phyloP scores from a whole-genome alignment of 257 asterid species.

The Ligustrum vulgare region DNA sequence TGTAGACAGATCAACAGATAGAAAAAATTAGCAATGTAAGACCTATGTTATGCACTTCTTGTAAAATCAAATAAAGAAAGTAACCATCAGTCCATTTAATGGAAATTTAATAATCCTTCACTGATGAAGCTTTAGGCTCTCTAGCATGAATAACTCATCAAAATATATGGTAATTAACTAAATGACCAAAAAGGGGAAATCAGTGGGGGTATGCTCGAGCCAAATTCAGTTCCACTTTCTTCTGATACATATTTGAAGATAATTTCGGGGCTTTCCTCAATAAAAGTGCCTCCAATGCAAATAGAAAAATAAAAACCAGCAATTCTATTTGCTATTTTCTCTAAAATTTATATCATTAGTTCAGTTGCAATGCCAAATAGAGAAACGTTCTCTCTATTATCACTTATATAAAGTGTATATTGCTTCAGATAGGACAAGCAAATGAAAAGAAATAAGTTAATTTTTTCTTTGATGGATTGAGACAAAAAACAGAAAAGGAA shows the following conservation, averaged over 20 bases:
- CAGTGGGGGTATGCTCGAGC: background rate
- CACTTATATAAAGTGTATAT: background rate
- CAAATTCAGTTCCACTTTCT: background rate
- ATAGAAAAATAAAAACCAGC: background rate
- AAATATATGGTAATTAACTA: background rate
- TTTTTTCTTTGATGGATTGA: background rate
- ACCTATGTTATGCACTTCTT: background rate
- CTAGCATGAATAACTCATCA: background rate
- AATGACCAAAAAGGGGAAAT: background rate
- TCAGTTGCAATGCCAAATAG: background rate
- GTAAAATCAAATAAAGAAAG: background rate
- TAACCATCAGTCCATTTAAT: background rate
- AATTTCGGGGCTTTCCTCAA: background rate
- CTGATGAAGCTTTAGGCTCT: background rate
- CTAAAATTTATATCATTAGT: background rate
- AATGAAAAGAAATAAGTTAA: conserved; percentile 3
- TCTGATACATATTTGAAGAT: background rate
- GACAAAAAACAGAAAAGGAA: conserved; percentile 4
- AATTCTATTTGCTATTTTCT: background rate
- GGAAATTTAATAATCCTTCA: background rate
- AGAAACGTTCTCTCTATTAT: background rate
- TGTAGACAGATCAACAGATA: background rate
- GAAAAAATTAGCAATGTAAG: background rate
- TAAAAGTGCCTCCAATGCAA: background rate
- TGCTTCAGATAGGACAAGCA: conserved; percentile 9